Percentiles rank a stretch among this genome's conserved stretches.
These are phyloP conservation scores for Saccharum spontaneum DNA, from an alignment of 176 grass and related monocot species.

Conservation along the genomic window DNA sequence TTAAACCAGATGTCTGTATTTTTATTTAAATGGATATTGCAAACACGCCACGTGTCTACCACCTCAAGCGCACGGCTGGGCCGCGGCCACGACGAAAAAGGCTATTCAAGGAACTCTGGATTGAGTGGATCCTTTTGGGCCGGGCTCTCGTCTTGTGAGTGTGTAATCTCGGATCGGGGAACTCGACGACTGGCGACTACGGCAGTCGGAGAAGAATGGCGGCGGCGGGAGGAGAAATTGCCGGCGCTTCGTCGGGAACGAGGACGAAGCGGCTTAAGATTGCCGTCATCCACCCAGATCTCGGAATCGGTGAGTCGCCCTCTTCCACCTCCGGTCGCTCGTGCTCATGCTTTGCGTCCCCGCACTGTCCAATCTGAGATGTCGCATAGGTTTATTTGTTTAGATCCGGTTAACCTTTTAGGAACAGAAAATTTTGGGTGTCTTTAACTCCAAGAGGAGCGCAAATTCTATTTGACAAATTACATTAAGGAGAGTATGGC, in stretches of 20 bases:
- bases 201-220: constrained; percentile 2
- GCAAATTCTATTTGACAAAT: neutral
- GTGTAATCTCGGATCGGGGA: neutral
- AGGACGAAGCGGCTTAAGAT: constrained; percentile 55
- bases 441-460: neutral
- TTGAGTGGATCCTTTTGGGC: neutral
- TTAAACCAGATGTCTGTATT: too few species aligned
- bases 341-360: neutral
- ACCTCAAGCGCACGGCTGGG: too few species aligned
- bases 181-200: neutral
- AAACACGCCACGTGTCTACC: too few species aligned
- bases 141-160: too few species aligned
- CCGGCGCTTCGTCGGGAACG: constrained; percentile 24
- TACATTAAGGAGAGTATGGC: neutral
- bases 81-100: neutral
- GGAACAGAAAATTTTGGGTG: neutral
- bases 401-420: neutral
- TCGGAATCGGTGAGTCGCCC: constrained; percentile 64
- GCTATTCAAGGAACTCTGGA: neutral
- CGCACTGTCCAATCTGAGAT: neutral
- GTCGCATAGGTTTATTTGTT: neutral
- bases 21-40: too few species aligned
- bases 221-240: constrained; percentile 21
- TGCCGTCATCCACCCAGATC: constrained; percentile 88
- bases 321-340: neutral